These are phyloP conservation scores for Chlamydomonas sp. DNA, from an alignment of 139 green algal genomes.

Conservation along the genomic window DNA sequence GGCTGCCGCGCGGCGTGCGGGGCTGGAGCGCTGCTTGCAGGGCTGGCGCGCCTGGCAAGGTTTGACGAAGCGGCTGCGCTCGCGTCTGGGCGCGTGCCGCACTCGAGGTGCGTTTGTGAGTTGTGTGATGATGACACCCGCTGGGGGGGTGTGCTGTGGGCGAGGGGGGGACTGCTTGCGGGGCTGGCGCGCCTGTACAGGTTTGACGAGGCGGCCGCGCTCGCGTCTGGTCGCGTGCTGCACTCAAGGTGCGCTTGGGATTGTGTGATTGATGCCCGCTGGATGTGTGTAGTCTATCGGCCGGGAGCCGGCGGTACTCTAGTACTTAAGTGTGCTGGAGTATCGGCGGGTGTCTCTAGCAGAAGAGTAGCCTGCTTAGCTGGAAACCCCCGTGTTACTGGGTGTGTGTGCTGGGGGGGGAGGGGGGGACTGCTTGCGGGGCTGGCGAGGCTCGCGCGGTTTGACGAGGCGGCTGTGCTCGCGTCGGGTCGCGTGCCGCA, in stretches of 20 bases:
- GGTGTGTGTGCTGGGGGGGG: conserved; percentile 53
- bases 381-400: too few relatives aligned
- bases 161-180: conserved; percentile 7
- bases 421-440: background rate
- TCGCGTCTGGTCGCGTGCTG: background rate
- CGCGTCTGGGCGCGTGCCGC: too few relatives aligned
- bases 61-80: too few relatives aligned
- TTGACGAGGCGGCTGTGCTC: background rate
- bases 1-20: too few relatives aligned
- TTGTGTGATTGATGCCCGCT: too few relatives aligned
- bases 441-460: background rate
- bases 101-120: too few relatives aligned
- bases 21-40: background rate
- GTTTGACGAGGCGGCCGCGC: background rate
- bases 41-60: background rate
- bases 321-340: too few relatives aligned
- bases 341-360: too few relatives aligned
- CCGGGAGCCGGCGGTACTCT: too few relatives aligned
- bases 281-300: too few relatives aligned
- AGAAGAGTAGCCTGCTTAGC: too few relatives aligned
- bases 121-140: too few relatives aligned
- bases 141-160: conserved; percentile 54
- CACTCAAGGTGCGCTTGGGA: background rate
- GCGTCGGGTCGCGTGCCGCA: background rate
- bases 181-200: background rate